Conservation (phyloP, 345 rosid genomes). For the Cardamine resedifolia region DNA sequence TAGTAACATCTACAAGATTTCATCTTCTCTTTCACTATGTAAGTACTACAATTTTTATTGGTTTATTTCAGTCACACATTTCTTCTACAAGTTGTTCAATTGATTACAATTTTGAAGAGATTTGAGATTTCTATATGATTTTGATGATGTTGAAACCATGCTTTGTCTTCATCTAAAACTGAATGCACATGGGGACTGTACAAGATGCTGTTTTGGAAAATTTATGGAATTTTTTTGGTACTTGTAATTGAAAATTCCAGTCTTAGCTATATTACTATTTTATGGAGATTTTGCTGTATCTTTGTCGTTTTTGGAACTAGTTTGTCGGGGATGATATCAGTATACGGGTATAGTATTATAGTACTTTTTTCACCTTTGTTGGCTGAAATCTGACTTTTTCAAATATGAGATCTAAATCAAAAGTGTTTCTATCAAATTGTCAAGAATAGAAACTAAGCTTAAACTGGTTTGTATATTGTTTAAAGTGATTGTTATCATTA, state of each 20-base stretch:
- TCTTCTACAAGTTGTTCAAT: background rate
- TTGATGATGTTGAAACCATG: slow-evolving; percentile 4
- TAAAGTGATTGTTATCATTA: background rate
- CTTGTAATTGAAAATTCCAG: background rate
- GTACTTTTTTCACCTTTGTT: slow-evolving; percentile 14
- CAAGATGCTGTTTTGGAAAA: slow-evolving; percentile 20
- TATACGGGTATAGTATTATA: too few relatives aligned
- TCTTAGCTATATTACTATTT: slow-evolving; percentile 26
- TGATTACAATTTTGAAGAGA: background rate
- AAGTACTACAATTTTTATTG: too few relatives aligned
- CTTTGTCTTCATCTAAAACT: slow-evolving; percentile 20
- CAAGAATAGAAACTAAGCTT: slow-evolving; percentile 5
- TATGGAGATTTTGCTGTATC: slow-evolving; percentile 35
- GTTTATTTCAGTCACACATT: too few relatives aligned
- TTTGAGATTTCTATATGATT: background rate
- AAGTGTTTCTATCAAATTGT: background rate
- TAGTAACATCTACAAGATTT: slow-evolving; percentile 87
- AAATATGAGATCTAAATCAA: slow-evolving; percentile 30
- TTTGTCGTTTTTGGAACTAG: slow-evolving; percentile 29
- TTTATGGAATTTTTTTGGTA: slow-evolving; percentile 12
- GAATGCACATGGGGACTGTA: slow-evolving; percentile 35
- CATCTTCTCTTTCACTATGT: slow-evolving; percentile 87
- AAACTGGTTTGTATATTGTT: background rate
- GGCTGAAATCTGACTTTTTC: slow-evolving; percentile 29
- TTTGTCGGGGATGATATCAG: slow-evolving; percentile 32